Evolutionary conservation across 2,329 filamentous ascomycete genomes (phyloP), one percentile per base, ranked within the genome.

Genomic region (Aspergillus ochraceus): DNA sequence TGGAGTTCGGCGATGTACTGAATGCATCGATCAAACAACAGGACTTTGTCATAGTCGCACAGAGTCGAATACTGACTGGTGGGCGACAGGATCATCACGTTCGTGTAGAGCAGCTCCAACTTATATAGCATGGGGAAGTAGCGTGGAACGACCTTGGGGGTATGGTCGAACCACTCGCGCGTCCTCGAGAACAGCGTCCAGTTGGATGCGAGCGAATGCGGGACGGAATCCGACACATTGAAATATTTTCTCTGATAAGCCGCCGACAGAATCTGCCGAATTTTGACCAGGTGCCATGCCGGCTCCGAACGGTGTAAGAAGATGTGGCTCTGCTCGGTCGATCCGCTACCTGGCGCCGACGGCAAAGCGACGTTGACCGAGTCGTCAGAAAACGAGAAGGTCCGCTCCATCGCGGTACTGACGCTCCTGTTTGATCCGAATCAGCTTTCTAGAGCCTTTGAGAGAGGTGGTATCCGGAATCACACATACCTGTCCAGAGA

Each of bases 341-440:
- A 67, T 77, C 82, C 65, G 72, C 83, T 60, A 72, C 80, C 68
- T 77, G 55, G 81, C 72, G 77, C 51, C 74, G 75, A 74, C 1
- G 92, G 92, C 62, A 92, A 85, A n/a, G 85, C 86, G 30, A 98
- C 93, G 65, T 91, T 89, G 26, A 90, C 85, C 6, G 93, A 90
- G 58, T 94, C 91, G 71, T 98, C 94, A 0, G 92, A 94, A 71
- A 98, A 97, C 0, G 94, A 97, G 74, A 97, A 97, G 0, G 92
- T 89, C 36, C 92, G 84, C 11, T 90, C 90, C 66, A 96, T 88
- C 4, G 94, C 90, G 80, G 97, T 90, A 67, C 92, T 96, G 50
- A 96, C 93, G 11, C 91, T 88, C 70, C 92, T 92, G 64, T 50
- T 58, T 20, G 42, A 22, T 8, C 19, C 12, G 14, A 2, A 24